A percentile compares a stretch with the other conserved stretches of the same genome.
Evolutionary conservation across 805 yeast genomes (phyloP).

Genomic region (Candida chauliodis): DNA sequence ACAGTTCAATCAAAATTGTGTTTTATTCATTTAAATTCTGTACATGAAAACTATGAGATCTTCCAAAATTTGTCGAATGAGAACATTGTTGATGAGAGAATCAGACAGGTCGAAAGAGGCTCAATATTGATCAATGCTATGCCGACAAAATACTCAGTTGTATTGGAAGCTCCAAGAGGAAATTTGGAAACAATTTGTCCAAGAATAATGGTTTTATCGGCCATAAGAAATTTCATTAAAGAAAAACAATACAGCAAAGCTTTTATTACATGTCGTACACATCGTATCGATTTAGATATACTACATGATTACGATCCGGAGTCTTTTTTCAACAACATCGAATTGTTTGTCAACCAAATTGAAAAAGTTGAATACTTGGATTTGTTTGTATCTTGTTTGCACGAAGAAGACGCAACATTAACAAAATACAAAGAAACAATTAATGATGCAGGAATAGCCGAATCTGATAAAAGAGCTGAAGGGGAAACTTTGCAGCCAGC

Average conservation of each 20-base stretch:
- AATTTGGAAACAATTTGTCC: slow-evolving; percentile 93
- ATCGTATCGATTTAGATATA: slow-evolving; percentile 87
- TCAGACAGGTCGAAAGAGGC: slow-evolving; percentile 87
- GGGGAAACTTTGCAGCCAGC: slow-evolving; percentile 15
- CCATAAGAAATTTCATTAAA: slow-evolving; percentile 68
- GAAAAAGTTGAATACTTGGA: slow-evolving; percentile 75
- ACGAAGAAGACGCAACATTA: slow-evolving; percentile 78
- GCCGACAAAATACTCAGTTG: slow-evolving; percentile 78
- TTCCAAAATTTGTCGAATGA: slow-evolving; percentile 28
- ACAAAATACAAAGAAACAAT: slow-evolving; percentile 81
- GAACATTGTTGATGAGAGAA: slow-evolving; percentile 64
- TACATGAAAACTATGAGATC: slow-evolving; percentile 21
- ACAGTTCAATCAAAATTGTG: slow-evolving; percentile 83
- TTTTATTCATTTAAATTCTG: slow-evolving; percentile 65
- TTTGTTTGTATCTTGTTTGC: slow-evolving; percentile 78
- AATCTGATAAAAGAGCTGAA: slow-evolving; percentile 14
- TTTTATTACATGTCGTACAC: slow-evolving; percentile 78
- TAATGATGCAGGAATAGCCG: slow-evolving; percentile 13
- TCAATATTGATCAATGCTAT: slow-evolving; percentile 76
- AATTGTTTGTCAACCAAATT: slow-evolving; percentile 65
- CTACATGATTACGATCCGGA: slow-evolving; percentile 83
- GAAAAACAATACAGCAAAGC: slow-evolving; percentile 64
- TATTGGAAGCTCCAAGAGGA: slow-evolving; percentile 93
- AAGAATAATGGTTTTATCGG: slow-evolving; percentile 83
- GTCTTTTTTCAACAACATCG: slow-evolving; percentile 60